These are phyloP conservation scores for Eutrema salsugineum DNA, from an alignment of 441 rosid genomes.

Conservation along the genomic window DNA sequence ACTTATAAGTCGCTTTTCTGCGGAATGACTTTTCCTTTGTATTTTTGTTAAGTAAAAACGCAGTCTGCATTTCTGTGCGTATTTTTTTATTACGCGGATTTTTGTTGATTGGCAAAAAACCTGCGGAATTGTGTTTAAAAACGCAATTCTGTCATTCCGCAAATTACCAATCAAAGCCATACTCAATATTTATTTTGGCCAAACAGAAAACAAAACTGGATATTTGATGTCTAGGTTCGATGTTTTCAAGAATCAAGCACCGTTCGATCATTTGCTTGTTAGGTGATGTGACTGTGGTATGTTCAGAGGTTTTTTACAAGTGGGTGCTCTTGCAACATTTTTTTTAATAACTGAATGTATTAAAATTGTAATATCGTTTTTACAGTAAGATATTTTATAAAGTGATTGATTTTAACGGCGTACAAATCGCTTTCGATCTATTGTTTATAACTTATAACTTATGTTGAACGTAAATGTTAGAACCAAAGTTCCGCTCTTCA, in stretches of 20 bases:
- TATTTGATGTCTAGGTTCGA: slow-evolving; percentile 4
- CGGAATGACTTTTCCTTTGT: too few relatives aligned
- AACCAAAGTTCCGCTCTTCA: neutral
- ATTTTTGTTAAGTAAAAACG: too few relatives aligned
- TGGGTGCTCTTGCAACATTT: neutral
- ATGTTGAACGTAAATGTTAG: neutral
- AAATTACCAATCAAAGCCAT: too few relatives aligned
- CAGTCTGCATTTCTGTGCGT: too few relatives aligned
- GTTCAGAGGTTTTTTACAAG: neutral
- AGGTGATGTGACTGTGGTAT: slow-evolving; percentile 12
- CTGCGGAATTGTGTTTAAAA: too few relatives aligned
- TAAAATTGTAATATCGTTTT: neutral
- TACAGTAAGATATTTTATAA: neutral
- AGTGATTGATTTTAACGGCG: neutral
- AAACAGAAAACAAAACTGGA: neutral
- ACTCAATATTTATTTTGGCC: too few relatives aligned
- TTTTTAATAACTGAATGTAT: neutral
- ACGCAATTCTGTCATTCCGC: too few relatives aligned
- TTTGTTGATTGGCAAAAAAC: too few relatives aligned
- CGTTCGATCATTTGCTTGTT: slow-evolving; percentile 20
- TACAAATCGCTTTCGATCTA: neutral
- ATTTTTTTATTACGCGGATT: too few relatives aligned
- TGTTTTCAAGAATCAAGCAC: slow-evolving; percentile 6
- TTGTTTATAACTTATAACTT: neutral
- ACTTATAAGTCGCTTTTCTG: too few relatives aligned